These are phyloP conservation scores for Stagonosporopsis chrysanthemi DNA, from an alignment of 2,329 filamentous ascomycete species.

Conservation along the genomic window DNA sequence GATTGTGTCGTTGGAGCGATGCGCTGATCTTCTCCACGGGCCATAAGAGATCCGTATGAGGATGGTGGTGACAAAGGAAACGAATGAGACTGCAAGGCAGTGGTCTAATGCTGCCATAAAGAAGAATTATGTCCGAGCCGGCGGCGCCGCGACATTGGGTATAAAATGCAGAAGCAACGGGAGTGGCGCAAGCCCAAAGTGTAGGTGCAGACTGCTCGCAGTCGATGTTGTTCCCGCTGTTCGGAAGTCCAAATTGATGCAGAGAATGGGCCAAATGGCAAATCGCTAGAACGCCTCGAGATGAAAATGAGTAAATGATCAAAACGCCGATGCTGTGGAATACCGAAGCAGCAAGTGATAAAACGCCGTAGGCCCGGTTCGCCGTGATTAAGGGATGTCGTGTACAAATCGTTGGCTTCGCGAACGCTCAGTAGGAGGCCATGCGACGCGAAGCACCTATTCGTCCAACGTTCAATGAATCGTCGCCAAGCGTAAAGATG, in stretches of 20 bases:
- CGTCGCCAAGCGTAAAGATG: conserved; percentile 42
- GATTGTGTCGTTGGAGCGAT: conserved; percentile 32
- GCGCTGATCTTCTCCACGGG: conserved; percentile 40
- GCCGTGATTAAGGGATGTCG: conserved; percentile 45
- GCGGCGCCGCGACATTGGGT: conserved; percentile 30
- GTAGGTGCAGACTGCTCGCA: conserved; percentile 29
- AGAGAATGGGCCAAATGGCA: conserved; percentile 36
- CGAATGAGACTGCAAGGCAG: conserved; percentile 40
- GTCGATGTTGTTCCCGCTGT: conserved; percentile 30
- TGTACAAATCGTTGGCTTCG: conserved; percentile 40
- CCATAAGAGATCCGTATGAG: conserved; percentile 42
- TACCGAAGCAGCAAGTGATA: conserved; percentile 42
- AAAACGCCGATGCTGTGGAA: conserved; percentile 46
- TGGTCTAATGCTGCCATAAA: conserved; percentile 37
- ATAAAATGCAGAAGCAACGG: conserved; percentile 44
- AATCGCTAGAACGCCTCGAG: conserved; percentile 48
- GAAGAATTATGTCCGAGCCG: conserved; percentile 22
- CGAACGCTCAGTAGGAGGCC: conserved; percentile 47
- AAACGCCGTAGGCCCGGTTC: conserved; percentile 48
- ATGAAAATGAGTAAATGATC: conserved; percentile 34
- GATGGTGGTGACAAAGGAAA: conserved; percentile 49
- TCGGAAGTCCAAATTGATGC: conserved; percentile 36
- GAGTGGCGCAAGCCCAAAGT: conserved; percentile 30
- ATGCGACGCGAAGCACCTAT: conserved; percentile 46
- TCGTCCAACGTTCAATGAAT: conserved; percentile 42